phyloP scores from a whole-genome alignment of 257 asterid species.

The Nicotiana benthamiana region DNA sequence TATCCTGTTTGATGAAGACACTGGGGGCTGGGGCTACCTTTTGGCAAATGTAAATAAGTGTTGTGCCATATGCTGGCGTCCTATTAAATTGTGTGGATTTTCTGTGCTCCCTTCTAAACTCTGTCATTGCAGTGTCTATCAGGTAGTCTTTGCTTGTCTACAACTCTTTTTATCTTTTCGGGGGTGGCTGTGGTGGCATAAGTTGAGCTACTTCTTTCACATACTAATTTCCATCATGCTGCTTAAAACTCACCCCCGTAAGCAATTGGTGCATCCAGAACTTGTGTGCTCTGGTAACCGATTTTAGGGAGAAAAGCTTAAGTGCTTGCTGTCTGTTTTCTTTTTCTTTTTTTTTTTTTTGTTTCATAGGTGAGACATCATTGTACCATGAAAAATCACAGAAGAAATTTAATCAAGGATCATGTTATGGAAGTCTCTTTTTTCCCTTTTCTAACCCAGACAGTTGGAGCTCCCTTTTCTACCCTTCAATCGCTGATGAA shows the following conservation, averaged over 20 bases:
- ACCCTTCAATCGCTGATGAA: background rate
- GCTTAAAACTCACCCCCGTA: background rate
- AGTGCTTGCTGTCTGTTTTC: background rate
- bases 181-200: background rate
- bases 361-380: background rate
- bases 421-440: background rate
- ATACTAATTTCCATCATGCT: background rate
- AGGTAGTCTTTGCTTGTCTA: background rate
- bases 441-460: background rate
- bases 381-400: background rate
- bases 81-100: background rate
- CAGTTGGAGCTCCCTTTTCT: background rate
- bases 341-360: too few relatives aligned
- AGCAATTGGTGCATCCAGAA: background rate
- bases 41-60: background rate
- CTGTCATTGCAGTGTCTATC: background rate
- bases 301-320: background rate
- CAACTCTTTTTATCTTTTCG: background rate
- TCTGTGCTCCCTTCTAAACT: background rate
- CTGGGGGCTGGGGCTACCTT: background rate
- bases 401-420: background rate
- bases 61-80: background rate
- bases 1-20: background rate
- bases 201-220: background rate
- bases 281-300: background rate